Base-by-base conservation (phyloP, 2,329 filamentous ascomycete genomes). In the Colletotrichum euphorbiae region DNA sequence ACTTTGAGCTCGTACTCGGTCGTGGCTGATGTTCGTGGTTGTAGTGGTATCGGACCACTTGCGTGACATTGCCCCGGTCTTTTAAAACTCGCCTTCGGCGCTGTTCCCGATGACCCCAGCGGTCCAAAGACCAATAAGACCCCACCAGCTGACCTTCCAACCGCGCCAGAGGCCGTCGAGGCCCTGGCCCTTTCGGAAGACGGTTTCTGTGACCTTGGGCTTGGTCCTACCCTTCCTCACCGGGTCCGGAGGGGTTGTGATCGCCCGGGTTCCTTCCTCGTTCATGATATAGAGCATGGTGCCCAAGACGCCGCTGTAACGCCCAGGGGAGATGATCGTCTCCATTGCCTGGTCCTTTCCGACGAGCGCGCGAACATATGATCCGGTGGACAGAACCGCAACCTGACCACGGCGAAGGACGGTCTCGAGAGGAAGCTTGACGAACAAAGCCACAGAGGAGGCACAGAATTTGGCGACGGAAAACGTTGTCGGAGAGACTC, bases 401-500 rank as follows among this genome's bases (percentile, higher is more conserved):
- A 96, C 91, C 79, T 99, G 96, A 5, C 93, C 95, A 68, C 96
- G 89, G 54, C 96, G 90, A 7, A 98, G 86, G 15, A 97, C 92
- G 0, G 95, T 98, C 80, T 99, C 96, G 4, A 98, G 84, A 0
- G 96, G 96, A 12, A 98, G 88, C 75, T 95, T 94, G 72, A 97
- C 80, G 74, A 96, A 92, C 36, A 98, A 87, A 55, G 97, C 94
- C 2, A 89, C 85, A 0, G 90, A 90, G 2, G 93, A 94, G 13
- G 93, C 89, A 72, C 93, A 84, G 80, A 98, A 97, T 60, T 93
- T 93, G 75, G 90, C 89, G 51, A 97, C 77, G 19, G 91, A 93
- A 83, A 97, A 98, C 13, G 92, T 87, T 48, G 90, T 89, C 0
- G 96, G 94, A 6, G 93, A 93, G 33, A 91, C 82, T 63, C 96